These are phyloP conservation scores for Mycena sanguinolenta DNA, from an alignment of 768 basidiomycete genomes.

Conservation along the genomic window DNA sequence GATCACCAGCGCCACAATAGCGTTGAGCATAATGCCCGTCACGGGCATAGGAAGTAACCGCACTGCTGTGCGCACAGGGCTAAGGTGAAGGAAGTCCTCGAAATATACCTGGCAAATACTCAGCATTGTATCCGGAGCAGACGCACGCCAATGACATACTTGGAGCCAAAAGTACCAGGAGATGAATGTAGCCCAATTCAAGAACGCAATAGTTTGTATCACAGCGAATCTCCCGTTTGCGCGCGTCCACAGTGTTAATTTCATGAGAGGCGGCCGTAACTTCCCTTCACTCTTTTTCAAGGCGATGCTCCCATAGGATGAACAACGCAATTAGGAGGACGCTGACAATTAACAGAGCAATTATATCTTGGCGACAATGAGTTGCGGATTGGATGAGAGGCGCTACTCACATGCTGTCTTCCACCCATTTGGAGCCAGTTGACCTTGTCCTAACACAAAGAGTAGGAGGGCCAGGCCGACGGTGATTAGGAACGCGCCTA, in stretches of 20 bases:
- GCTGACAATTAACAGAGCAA: constrained; percentile 72
- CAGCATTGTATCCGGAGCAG: too few relatives aligned
- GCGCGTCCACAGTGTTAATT: constrained; percentile 71
- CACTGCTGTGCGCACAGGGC: constrained; percentile 72
- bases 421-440: constrained; percentile 72
- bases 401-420: constrained; percentile 49
- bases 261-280: constrained; percentile 74
- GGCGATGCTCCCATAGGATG: constrained; percentile 70
- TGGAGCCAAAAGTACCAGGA: constrained; percentile 60
- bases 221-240: constrained; percentile 73
- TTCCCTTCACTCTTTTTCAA: constrained; percentile 52
- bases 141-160: constrained; percentile 16
- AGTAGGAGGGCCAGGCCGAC: constrained; percentile 74
- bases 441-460: constrained; percentile 77
- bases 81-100: constrained; percentile 70
- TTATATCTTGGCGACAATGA: constrained; percentile 63
- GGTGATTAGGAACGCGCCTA: constrained; percentile 76
- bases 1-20: constrained; percentile 73
- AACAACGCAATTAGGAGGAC: constrained; percentile 67
- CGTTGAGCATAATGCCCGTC: constrained; percentile 73
- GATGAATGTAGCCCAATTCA: constrained; percentile 71
- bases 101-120: constrained; percentile 70
- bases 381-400: background rate
- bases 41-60: constrained; percentile 81
- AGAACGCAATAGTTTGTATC: constrained; percentile 71